These are phyloP conservation scores for Dillenia suffruticosa DNA, from an alignment of 164 flowering plant species.

Conservation along the genomic window DNA sequence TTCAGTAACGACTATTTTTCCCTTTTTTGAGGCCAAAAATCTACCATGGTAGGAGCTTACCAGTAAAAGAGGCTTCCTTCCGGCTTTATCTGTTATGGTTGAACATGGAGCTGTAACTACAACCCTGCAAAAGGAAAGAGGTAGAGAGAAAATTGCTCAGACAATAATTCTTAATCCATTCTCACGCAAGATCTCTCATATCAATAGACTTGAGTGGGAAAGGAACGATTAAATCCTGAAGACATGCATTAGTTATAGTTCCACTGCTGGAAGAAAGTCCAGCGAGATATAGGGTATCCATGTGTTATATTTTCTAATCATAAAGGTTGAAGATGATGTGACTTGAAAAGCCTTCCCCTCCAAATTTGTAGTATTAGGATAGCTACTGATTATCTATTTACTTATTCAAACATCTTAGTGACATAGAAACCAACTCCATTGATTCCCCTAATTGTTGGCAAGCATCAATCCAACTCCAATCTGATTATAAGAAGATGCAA, in stretches of 20 bases:
- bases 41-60: conserved; percentile 26
- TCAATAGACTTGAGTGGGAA: not conserved
- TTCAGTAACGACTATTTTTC: no score
- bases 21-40: not conserved
- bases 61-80: conserved; percentile 80
- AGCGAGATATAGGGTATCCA: conserved; percentile 8
- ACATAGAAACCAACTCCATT: conserved; percentile 69
- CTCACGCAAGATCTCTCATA: no score
- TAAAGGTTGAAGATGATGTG: no score
- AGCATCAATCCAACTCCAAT: conserved; percentile 84
- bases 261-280: conserved; percentile 51
- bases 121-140: conserved; percentile 37
- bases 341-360: no score
- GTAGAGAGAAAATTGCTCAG: not conserved
- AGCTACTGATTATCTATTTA: conserved; percentile 6
- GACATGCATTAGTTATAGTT: conserved; percentile 30
- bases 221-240: conserved; percentile 34
- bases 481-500: conserved; percentile 27
- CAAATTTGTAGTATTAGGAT: no score
- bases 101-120: conserved; percentile 59
- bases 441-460: conserved; percentile 85
- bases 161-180: not conserved
- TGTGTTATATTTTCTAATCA: no score
- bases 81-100: conserved; percentile 60
- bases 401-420: conserved; percentile 58